Percentiles rank a stretch among this genome's conserved stretches.
phyloP scores from a whole-genome alignment of 495 filamentous ascomycete species.

The Penicillium silybi region DNA sequence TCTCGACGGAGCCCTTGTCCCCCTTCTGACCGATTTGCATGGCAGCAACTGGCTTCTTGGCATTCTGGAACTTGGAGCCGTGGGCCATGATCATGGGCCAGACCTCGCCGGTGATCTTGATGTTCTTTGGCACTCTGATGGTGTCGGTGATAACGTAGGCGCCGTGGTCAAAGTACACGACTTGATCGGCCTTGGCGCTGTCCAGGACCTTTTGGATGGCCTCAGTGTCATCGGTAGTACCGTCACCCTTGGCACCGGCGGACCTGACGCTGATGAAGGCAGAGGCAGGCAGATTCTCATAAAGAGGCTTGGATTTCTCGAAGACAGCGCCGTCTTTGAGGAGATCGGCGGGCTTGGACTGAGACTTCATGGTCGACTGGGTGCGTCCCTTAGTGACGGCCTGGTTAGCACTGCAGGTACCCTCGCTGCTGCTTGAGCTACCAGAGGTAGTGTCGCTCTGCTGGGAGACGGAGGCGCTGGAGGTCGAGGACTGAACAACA shows the following conservation, averaged over 20 bases:
- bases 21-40: conserved; percentile 75
- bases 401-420: conserved; percentile 28
- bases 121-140: conserved; percentile 65
- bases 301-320: conserved; percentile 65
- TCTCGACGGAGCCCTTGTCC: conserved; percentile 74
- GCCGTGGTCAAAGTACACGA: conserved; percentile 91
- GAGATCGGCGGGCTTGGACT: conserved; percentile 36
- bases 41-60: conserved; percentile 56
- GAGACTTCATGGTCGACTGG: conserved; percentile 33
- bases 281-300: conserved; percentile 46
- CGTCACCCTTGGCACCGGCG: conserved; percentile 75
- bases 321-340: conserved; percentile 52
- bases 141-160: conserved; percentile 83
- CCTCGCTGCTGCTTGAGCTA: conserved; percentile 11
- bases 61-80: conserved; percentile 66
- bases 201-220: conserved; percentile 71
- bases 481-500: neutral
- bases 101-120: conserved; percentile 80
- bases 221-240: conserved; percentile 54
- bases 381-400: conserved; percentile 32
- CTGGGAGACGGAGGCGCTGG: neutral
- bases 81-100: conserved; percentile 86
- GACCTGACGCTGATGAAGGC: conserved; percentile 68
- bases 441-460: conserved; percentile 3
- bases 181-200: conserved; percentile 51